Base-by-base conservation (phyloP, 2,329 filamentous ascomycete species). In the Microthyrium microscopicum region DNA sequence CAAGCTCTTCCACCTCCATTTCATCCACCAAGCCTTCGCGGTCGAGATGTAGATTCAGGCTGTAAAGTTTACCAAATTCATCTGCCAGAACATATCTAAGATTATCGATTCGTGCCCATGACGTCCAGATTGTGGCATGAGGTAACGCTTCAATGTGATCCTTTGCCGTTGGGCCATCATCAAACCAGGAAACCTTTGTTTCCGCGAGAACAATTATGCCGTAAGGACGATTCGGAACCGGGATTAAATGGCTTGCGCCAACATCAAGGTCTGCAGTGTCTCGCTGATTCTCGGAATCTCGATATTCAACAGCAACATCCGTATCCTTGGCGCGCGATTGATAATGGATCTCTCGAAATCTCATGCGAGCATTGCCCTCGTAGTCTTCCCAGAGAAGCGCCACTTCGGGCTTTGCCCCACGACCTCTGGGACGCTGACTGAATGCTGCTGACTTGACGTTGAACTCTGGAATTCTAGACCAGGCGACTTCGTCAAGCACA, bases 11-110 rank as follows among this genome's bases (percentile, higher is more conserved):
- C 15, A 94, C 62, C 34, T 74, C 69, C 66, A 91, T 79, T 16
- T 70, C 70, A 11, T 68, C 70, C 0, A 94, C 80, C 5, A 26
- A 22, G 12, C 74, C 69, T 5, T 71, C 68, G 7, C 66, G 60
- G 30, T 66, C 64, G 2, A 82, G 64, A 11, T 78, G 55, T 9
- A 98, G 70, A 50, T 83, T 83, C 24, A 98, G 60, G n/a, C 94
- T 61, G 48, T 87, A 84, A 17, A 98, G 55, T 31, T 68, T 70
- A 12, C 89, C 87, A 48, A 89, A 94, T 45, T 94, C 84, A 50
- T 98, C 89, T 2, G 79, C 84, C 3, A 98, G 58, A n/a, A 94
- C 63, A 58, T 84, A 95, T 46, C 77, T 69, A 25, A 77, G 75
- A 17, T 73, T 71, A 46, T 95, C 81, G 33, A 89, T 74, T 45